Conservation (phyloP, 75 land plant genomes). For the Sequoiadendron giganteum region DNA sequence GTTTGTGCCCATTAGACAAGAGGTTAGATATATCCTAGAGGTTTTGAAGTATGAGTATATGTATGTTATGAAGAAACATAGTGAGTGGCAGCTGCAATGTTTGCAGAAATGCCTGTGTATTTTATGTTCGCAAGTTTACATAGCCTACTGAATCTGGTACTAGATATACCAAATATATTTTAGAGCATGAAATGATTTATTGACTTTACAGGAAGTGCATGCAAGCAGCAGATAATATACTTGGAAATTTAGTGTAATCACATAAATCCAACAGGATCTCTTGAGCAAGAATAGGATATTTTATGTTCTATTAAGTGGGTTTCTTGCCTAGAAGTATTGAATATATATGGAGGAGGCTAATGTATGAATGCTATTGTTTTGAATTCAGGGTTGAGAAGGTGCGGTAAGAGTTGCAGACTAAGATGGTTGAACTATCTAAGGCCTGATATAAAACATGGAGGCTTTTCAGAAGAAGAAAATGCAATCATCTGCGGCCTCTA, state of each 20-base stretch:
- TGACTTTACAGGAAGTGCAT: too few species aligned
- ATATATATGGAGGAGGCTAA: background rate
- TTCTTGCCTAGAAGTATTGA: background rate
- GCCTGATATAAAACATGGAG: slow-evolving; percentile 38
- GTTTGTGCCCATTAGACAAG: too few species aligned
- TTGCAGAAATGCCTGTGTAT: too few species aligned
- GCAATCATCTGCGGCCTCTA: slow-evolving; percentile 27
- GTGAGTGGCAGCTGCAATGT: too few species aligned
- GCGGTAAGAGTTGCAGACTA: slow-evolving; percentile 45
- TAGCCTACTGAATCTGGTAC: too few species aligned
- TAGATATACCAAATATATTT: background rate
- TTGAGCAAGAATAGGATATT: background rate
- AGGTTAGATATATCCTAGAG: too few species aligned
- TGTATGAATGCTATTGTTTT: background rate
- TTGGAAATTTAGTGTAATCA: too few species aligned
- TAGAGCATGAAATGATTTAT: background rate
- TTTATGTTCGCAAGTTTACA: too few species aligned
- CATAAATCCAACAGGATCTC: background rate
- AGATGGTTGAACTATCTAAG: slow-evolving; percentile 37
- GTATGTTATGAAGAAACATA: too few species aligned
- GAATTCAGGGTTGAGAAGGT: slow-evolving; percentile 32
- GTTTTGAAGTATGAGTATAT: too few species aligned
- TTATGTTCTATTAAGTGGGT: background rate
- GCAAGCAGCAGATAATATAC: too few species aligned
- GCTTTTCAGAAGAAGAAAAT: slow-evolving; percentile 37